phyloP scores from a whole-genome alignment of 495 filamentous ascomycete genomes.

The Penicillium daleae region DNA sequence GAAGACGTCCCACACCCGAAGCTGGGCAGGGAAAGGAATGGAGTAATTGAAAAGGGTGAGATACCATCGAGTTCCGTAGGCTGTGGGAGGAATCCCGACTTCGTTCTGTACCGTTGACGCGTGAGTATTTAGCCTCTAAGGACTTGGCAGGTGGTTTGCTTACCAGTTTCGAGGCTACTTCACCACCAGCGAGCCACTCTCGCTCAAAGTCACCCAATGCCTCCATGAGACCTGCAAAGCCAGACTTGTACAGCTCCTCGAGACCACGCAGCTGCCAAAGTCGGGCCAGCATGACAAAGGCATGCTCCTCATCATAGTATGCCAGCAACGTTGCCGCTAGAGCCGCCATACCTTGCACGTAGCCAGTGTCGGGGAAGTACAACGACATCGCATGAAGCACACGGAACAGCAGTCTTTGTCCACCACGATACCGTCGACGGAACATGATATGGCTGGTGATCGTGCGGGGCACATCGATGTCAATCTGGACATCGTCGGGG shows the following conservation, averaged over 20 bases:
- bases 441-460: constrained; percentile 99
- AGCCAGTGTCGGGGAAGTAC: constrained; percentile 89
- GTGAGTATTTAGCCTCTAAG: constrained; percentile 13
- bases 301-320: constrained; percentile 93
- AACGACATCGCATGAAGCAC: constrained; percentile 90
- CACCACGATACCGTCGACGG: constrained; percentile 83
- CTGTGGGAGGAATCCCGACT: constrained; percentile 79
- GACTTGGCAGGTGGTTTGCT: constrained; percentile 36
- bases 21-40: constrained; percentile 92
- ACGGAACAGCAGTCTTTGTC: constrained; percentile 89
- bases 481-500: constrained; percentile 95
- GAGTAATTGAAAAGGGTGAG: constrained; percentile 97
- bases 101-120: constrained; percentile 59
- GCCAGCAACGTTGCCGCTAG: constrained; percentile 91
- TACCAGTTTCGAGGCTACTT: constrained; percentile 79
- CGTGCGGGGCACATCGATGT: constrained; percentile 94
- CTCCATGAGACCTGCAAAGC: constrained; percentile 85
- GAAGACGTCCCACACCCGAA: constrained; percentile 99
- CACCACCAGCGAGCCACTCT: constrained; percentile 77
- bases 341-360: constrained; percentile 98
- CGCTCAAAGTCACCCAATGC: constrained; percentile 87
- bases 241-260: constrained; percentile 79
- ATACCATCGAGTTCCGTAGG: constrained; percentile 97
- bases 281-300: constrained; percentile 93
- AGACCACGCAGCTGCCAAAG: constrained; percentile 89